Percentiles rank a stretch among this genome's conserved stretches.
These are phyloP conservation scores for Aureobasidium sp. DNA, from an alignment of 2,329 filamentous ascomycete genomes.

Conservation along the genomic window DNA sequence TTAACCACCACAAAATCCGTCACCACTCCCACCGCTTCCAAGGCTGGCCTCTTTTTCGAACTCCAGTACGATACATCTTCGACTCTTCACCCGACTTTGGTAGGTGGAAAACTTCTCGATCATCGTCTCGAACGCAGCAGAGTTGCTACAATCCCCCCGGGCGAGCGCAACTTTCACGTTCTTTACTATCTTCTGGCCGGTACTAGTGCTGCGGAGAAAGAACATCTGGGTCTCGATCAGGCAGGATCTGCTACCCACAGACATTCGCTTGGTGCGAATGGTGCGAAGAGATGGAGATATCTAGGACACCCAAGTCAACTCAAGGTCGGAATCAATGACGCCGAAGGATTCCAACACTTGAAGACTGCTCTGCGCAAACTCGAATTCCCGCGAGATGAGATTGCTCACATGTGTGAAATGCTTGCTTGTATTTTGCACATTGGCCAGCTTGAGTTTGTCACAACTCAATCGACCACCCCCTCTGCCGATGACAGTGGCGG, in stretches of 20 bases:
- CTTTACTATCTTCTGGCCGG: slow-evolving; percentile 93
- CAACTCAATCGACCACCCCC: slow-evolving; percentile 68
- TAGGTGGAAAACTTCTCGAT: slow-evolving; percentile 90
- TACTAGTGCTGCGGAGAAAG: slow-evolving; percentile 82
- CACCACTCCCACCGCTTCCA: slow-evolving; percentile 91
- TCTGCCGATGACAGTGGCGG: slow-evolving; percentile 87
- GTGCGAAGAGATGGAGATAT: slow-evolving; percentile 88
- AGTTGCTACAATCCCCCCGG: slow-evolving; percentile 85
- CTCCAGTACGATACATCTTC: slow-evolving; percentile 91
- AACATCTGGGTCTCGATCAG: slow-evolving; percentile 65
- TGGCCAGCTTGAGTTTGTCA: slow-evolving; percentile 90
- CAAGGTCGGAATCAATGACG: slow-evolving; percentile 93
- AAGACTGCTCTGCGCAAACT: slow-evolving; percentile 91
- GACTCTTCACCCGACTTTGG: slow-evolving; percentile 74
- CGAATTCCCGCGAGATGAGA: slow-evolving; percentile 86
- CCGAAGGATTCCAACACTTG: slow-evolving; percentile 93
- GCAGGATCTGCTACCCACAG: slow-evolving; percentile 50
- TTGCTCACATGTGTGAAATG: slow-evolving; percentile 94
- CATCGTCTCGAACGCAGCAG: slow-evolving; percentile 88
- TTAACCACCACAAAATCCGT: slow-evolving; percentile 95
- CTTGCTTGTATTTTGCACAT: slow-evolving; percentile 93
- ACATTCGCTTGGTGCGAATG: slow-evolving; percentile 40
- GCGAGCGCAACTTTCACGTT: slow-evolving; percentile 92
- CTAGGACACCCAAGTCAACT: slow-evolving; percentile 93
- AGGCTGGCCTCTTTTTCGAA: slow-evolving; percentile 91